Evolutionary conservation across 2,329 filamentous ascomycete species (phyloP).

Genomic region (Rhynchosporium secalis): DNA sequence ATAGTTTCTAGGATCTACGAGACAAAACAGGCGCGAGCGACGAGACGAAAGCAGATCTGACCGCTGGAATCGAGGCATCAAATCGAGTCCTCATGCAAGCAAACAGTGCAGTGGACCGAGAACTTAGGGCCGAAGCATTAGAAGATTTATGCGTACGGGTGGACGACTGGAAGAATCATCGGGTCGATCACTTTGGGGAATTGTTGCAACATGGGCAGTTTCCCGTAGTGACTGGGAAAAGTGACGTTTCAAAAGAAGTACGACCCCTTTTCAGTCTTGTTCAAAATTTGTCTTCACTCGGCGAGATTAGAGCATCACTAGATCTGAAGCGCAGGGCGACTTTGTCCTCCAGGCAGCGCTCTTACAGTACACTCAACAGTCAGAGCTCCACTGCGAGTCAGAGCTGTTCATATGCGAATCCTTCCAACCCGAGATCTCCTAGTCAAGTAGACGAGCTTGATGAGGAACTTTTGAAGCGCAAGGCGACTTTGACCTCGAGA

Average conservation of each 20-base stretch:
- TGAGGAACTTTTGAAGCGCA: conserved; percentile 4
- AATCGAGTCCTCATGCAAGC: conserved; percentile 80
- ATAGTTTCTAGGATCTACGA: conserved; percentile 66
- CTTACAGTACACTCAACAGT: neutral
- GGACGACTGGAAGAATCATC: conserved; percentile 96
- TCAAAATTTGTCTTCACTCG: conserved; percentile 23
- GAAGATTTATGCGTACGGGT: conserved; percentile 80
- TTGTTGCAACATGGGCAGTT: conserved; percentile 87
- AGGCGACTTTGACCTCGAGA: conserved; percentile 10
- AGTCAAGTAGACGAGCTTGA: conserved; percentile 1
- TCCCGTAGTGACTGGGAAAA: conserved; percentile 85
- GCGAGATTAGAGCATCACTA: conserved; percentile 11
- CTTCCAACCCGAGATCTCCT: neutral
- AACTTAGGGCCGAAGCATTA: conserved; percentile 79
- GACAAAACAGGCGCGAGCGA: conserved; percentile 79
- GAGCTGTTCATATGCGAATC: neutral
- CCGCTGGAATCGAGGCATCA: conserved; percentile 75
- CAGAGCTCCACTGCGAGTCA: neutral
- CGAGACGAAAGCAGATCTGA: conserved; percentile 69
- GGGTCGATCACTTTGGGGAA: conserved; percentile 87
- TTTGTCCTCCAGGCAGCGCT: conserved; percentile 8
- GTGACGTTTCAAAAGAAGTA: conserved; percentile 82
- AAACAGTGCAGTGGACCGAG: conserved; percentile 87
- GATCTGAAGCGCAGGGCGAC: conserved; percentile 31
- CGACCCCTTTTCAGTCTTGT: conserved; percentile 23